Conservation (phyloP, 2,329 filamentous ascomycete genomes). For the Mycogone perniciosa region DNA sequence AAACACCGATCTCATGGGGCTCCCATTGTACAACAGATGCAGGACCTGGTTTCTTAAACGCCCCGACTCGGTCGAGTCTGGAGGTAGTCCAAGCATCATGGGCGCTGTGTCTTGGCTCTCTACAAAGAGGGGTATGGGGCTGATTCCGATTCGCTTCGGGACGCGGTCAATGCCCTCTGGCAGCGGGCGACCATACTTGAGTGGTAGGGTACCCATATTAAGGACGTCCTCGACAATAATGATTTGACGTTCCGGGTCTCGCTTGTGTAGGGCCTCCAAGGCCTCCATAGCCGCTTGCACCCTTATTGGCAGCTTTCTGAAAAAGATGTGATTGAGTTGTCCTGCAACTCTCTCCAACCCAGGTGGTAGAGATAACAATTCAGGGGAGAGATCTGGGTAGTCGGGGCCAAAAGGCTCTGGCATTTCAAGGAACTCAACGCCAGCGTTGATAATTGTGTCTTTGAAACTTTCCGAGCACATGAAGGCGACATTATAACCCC, state of each 20-base stretch:
- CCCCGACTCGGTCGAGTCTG: conserved; percentile 24
- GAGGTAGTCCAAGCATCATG: conserved; percentile 25
- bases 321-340: conserved; percentile 13
- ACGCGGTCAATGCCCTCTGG: conserved; percentile 20
- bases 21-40: conserved; percentile 10
- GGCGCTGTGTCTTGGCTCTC: conserved; percentile 27
- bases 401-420: not conserved
- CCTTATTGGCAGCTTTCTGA: not conserved
- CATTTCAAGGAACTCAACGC: conserved; percentile 27
- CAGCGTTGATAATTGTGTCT: conserved; percentile 25
- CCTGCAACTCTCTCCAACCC: conserved; percentile 8
- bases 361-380: conserved; percentile 5
- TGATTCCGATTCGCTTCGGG: conserved; percentile 26
- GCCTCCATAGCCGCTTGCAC: not conserved
- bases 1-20: conserved; percentile 10
- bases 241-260: conserved; percentile 25
- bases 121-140: conserved; percentile 24
- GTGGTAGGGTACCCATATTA: conserved; percentile 25
- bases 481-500: conserved; percentile 34
- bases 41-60: conserved; percentile 20
- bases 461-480: conserved; percentile 26
- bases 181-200: conserved; percentile 19
- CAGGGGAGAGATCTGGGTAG: too few relatives aligned
- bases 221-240: conserved; percentile 27
- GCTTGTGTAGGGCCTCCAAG: conserved; percentile 19